Conservation (phyloP, 75 land plant species). For the Picea sitchensis region DNA sequence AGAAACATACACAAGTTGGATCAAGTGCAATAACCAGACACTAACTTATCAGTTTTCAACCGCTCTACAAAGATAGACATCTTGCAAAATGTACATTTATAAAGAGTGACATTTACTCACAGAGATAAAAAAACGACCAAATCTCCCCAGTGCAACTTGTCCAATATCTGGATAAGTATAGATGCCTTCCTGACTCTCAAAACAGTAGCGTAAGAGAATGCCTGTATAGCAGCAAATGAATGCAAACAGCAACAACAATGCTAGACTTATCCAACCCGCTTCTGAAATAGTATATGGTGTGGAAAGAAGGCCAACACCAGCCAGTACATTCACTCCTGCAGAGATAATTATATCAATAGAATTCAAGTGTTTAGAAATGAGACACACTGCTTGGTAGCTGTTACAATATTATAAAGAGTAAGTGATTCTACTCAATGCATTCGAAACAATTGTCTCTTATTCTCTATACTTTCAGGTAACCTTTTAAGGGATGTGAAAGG, state of each 20-base stretch:
- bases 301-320: constrained; percentile 90
- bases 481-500: not conserved
- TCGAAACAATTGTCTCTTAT: not conserved
- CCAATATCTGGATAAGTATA: constrained; percentile 88
- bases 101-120: constrained; percentile 24
- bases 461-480: not conserved
- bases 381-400: too few species aligned
- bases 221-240: constrained; percentile 81
- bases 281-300: constrained; percentile 84
- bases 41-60: not conserved
- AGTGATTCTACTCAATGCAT: not conserved
- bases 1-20: not conserved
- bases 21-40: not conserved
- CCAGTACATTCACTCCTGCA: constrained; percentile 82
- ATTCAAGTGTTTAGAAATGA: not conserved
- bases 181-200: constrained; percentile 74
- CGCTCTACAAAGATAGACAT: not conserved
- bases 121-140: constrained; percentile 71
- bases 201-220: constrained; percentile 61
- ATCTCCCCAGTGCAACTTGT: constrained; percentile 87
- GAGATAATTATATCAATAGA: not conserved
- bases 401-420: not conserved
- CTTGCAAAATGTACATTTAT: not conserved
- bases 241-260: constrained; percentile 56
- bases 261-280: constrained; percentile 77